Evolutionary conservation across 2,329 filamentous ascomycete genomes (phyloP).

Genomic region (Magnaporthiopsis poae): DNA sequence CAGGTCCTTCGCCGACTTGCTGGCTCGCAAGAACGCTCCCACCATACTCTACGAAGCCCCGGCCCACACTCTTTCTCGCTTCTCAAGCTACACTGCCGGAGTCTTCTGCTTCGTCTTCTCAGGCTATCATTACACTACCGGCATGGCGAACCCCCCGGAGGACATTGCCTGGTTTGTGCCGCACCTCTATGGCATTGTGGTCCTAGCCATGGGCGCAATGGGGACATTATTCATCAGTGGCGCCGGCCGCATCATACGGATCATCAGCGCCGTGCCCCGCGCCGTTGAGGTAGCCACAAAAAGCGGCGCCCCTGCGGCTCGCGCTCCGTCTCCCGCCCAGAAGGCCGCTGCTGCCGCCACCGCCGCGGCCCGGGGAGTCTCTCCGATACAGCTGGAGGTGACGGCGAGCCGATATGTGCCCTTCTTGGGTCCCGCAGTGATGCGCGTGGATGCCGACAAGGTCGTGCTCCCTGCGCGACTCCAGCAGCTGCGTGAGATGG

Average conservation of each 20-base stretch:
- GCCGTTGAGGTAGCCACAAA: conserved; percentile 8
- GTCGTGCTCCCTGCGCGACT: conserved; percentile 29
- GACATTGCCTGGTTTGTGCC: conserved; percentile 48
- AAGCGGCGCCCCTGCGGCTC: conserved; percentile 10
- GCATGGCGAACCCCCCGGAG: conserved; percentile 38
- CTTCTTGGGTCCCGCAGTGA: conserved; percentile 33
- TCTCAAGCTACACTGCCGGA: conserved; percentile 48
- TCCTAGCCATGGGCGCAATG: conserved; percentile 48
- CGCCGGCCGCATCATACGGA: conserved; percentile 46
- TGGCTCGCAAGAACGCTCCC: conserved; percentile 44
- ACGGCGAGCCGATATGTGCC: conserved; percentile 41
- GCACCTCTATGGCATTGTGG: conserved; percentile 46
- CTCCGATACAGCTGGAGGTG: conserved; percentile 41
- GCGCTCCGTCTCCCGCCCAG: conserved; percentile 10
- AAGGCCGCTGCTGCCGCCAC: conserved; percentile 12
- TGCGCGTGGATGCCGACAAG: conserved; percentile 28
- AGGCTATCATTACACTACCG: conserved; percentile 2
- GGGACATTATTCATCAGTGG: conserved; percentile 51
- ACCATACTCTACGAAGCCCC: conserved; percentile 56
- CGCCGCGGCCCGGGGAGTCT: conserved; percentile 8
- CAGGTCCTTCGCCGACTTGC: conserved; percentile 38
- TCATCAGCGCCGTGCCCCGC: conserved; percentile 44
- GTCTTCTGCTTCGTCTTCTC: conserved; percentile 43
- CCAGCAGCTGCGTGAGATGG: conserved; percentile 9
- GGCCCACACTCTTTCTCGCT: conserved; percentile 53